Conservation (phyloP, 192 early-diverging fungal genomes). For the Gaertneriomyces semiglobifer region DNA sequence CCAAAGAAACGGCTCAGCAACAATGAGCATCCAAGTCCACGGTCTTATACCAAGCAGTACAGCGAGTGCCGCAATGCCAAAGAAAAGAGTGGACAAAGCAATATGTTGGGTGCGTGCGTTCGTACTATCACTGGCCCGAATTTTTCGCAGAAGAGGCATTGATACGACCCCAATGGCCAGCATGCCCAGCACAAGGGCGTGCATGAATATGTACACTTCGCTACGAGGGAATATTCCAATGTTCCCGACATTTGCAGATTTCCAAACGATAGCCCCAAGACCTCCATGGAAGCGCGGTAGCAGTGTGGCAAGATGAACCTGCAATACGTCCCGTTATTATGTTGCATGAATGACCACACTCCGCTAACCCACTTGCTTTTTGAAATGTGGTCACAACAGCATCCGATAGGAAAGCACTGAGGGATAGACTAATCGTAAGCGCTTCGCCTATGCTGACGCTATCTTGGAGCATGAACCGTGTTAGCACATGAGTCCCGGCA, state of each 20-base stretch:
- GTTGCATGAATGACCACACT: constrained; percentile 25
- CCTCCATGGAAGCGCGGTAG: background rate
- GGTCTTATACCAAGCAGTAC: constrained; percentile 56
- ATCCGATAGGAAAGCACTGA: constrained; percentile 51
- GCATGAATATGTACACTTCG: constrained; percentile 49
- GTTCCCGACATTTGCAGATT: constrained; percentile 20
- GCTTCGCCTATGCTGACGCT: constrained; percentile 70
- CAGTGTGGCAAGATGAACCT: background rate
- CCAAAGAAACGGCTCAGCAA: constrained; percentile 70
- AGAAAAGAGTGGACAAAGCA: constrained; percentile 29
- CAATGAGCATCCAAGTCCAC: constrained; percentile 45
- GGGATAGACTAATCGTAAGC: constrained; percentile 54
- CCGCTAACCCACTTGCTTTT: constrained; percentile 32
- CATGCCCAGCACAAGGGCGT: constrained; percentile 67
- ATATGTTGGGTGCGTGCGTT: background rate
- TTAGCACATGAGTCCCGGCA: constrained; percentile 1
- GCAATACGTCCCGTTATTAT: background rate
- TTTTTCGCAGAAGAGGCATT: constrained; percentile 44
- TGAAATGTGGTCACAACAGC: constrained; percentile 38
- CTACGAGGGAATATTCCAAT: constrained; percentile 15
- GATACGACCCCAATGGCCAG: constrained; percentile 58
- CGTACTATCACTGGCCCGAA: constrained; percentile 38
- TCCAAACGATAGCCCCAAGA: constrained; percentile 2
- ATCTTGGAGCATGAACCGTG: constrained; percentile 31
- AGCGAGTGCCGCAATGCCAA: constrained; percentile 37